Evolutionary conservation across 176 grass and related monocot genomes (phyloP).

Genomic region (Microstegium vimineum): DNA sequence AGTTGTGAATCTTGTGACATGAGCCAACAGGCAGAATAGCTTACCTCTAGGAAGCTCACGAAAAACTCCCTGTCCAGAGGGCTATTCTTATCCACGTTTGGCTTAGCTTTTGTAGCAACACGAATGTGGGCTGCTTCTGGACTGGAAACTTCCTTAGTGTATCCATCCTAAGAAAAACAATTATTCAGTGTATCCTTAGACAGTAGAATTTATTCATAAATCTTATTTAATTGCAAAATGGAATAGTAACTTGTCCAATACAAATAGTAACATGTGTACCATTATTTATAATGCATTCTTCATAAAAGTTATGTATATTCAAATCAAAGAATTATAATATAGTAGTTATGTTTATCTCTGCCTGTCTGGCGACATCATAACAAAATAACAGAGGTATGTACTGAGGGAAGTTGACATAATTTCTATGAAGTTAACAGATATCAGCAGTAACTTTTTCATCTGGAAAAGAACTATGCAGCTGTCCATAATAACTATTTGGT

Average conservation of each 20-base stretch:
- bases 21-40: not conserved
- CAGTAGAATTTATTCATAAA: not conserved
- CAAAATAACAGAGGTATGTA: too few relatives aligned
- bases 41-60: slow-evolving; percentile 69
- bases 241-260: not conserved
- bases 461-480: too few relatives aligned
- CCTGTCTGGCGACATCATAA: too few relatives aligned
- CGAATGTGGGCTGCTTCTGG: slow-evolving; percentile 51
- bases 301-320: too few relatives aligned
- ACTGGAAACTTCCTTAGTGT: slow-evolving; percentile 68
- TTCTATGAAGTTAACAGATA: too few relatives aligned
- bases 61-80: slow-evolving; percentile 59
- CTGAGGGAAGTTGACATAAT: too few relatives aligned
- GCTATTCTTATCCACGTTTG: slow-evolving; percentile 43
- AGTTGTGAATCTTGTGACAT: not conserved
- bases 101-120: slow-evolving; percentile 66
- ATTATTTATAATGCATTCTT: too few relatives aligned
- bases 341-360: too few relatives aligned
- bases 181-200: not conserved
- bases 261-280: too few relatives aligned
- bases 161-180: slow-evolving; percentile 58
- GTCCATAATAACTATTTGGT: too few relatives aligned
- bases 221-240: not conserved
- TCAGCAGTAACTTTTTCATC: too few relatives aligned
- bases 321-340: too few relatives aligned